These are phyloP conservation scores for Globisporangium barbulae DNA, from an alignment of 352 stramenopile species.

Conservation along the genomic window DNA sequence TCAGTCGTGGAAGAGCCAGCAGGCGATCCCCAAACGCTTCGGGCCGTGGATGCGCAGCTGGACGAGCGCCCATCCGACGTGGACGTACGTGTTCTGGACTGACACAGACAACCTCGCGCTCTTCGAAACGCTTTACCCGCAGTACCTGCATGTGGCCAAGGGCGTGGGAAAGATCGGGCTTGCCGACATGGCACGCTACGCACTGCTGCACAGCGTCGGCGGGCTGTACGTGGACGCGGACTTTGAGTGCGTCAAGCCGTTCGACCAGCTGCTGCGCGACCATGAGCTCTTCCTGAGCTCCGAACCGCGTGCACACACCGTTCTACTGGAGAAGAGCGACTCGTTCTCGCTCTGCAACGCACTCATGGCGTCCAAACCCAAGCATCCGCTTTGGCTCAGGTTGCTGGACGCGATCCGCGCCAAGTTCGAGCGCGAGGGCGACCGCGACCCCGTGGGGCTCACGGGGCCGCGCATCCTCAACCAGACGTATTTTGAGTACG, in stretches of 20 bases:
- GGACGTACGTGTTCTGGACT: slow-evolving; percentile 60
- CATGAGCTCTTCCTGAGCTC: slow-evolving; percentile 45
- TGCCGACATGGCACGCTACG: slow-evolving; percentile 53
- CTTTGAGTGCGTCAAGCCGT: slow-evolving; percentile 45
- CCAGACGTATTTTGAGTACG: slow-evolving; percentile 27
- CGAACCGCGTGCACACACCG: slow-evolving; percentile 36
- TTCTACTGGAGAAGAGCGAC: slow-evolving; percentile 38
- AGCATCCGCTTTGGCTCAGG: slow-evolving; percentile 47
- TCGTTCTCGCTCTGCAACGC: slow-evolving; percentile 45
- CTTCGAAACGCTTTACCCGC: slow-evolving; percentile 43
- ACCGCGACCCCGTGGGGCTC: slow-evolving; percentile 34
- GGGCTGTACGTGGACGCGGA: slow-evolving; percentile 53
- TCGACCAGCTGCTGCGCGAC: slow-evolving; percentile 30
- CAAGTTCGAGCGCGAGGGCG: slow-evolving; percentile 30
- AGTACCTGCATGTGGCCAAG: slow-evolving; percentile 38
- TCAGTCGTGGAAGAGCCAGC: slow-evolving; percentile 48
- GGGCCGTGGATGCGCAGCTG: slow-evolving; percentile 57
- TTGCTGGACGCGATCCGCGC: slow-evolving; percentile 45
- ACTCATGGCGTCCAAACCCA: slow-evolving; percentile 45
- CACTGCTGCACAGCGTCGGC: slow-evolving; percentile 43
- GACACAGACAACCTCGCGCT: slow-evolving; percentile 50
- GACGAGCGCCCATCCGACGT: slow-evolving; percentile 32
- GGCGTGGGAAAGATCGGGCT: slow-evolving; percentile 41
- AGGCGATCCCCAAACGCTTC: slow-evolving; percentile 41
- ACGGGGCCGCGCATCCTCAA: slow-evolving; percentile 52